Conservation (phyloP, 2,329 filamentous ascomycete species). For the Claviceps africana region DNA sequence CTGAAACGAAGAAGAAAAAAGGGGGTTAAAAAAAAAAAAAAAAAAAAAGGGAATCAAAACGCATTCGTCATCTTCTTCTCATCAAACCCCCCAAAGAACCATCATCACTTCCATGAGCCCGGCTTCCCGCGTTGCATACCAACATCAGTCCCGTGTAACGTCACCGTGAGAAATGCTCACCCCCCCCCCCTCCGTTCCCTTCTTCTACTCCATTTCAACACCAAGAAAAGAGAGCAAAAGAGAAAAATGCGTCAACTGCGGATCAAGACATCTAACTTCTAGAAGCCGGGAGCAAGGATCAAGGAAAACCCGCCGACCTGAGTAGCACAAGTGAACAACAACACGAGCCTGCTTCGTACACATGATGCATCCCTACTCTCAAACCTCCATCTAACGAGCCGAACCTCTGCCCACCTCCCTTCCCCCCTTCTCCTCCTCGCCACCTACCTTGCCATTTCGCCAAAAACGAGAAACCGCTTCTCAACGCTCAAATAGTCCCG, state of each 20-base stretch:
- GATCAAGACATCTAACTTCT: neutral
- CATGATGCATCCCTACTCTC: neutral
- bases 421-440: neutral
- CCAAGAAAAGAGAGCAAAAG: neutral
- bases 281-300: neutral
- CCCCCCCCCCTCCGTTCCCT: neutral
- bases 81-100: neutral
- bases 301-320: neutral
- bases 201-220: neutral
- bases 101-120: neutral
- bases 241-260: neutral
- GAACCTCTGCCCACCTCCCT: neutral
- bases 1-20: too few species aligned
- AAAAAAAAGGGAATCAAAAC: too few species aligned
- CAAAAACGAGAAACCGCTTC: neutral
- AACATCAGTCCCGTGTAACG: neutral
- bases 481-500: constrained; percentile 3
- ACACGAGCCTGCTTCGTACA: neutral
- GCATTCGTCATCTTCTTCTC: neutral
- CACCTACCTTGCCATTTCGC: neutral
- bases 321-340: constrained; percentile 4
- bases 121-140: neutral
- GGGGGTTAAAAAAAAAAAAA: neutral
- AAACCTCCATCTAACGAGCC: neutral
- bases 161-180: neutral